A percentile compares a stretch with the other conserved stretches of the same genome.
Evolutionary conservation across 139 green algal species (phyloP).

Genomic region (Yamagishiella unicocca): DNA sequence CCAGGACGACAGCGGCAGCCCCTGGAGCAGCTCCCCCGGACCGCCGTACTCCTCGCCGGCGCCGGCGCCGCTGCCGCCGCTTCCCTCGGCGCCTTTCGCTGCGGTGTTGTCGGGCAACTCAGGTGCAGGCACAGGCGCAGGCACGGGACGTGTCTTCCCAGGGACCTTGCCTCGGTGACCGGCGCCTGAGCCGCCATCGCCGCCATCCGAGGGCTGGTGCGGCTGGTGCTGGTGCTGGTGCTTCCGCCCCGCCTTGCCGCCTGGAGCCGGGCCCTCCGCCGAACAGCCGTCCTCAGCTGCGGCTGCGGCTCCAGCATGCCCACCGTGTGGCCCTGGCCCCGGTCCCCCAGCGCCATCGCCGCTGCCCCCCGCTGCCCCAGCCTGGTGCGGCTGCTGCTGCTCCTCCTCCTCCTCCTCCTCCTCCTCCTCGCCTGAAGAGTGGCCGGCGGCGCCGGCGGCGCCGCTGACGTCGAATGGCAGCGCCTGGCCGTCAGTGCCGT

Average conservation of each 20-base stretch:
- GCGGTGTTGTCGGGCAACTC: neutral
- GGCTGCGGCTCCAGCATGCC: neutral
- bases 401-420: neutral
- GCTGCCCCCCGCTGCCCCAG: neutral
- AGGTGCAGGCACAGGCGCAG: too few relatives aligned
- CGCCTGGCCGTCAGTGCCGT: conserved; percentile 23
- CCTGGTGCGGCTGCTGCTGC: neutral
- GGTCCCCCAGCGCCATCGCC: neutral
- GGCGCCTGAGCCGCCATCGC: neutral
- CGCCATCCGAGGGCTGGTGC: too few relatives aligned
- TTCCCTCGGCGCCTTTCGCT: neutral
- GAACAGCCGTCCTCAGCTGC: neutral
- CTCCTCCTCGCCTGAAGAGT: neutral
- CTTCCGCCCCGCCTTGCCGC: too few relatives aligned
- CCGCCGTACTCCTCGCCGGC: neutral
- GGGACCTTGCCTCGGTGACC: neutral
- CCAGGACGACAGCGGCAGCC: neutral
- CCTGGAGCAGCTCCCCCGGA: neutral
- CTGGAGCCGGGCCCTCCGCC: neutral
- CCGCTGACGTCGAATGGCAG: neutral
- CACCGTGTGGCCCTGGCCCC: neutral
- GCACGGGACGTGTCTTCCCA: neutral
- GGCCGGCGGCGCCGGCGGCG: neutral
- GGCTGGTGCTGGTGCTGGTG: too few relatives aligned
- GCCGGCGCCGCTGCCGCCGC: neutral